phyloP scores from a whole-genome alignment of 2,329 filamentous ascomycete genomes.

The Xylaria sp. region DNA sequence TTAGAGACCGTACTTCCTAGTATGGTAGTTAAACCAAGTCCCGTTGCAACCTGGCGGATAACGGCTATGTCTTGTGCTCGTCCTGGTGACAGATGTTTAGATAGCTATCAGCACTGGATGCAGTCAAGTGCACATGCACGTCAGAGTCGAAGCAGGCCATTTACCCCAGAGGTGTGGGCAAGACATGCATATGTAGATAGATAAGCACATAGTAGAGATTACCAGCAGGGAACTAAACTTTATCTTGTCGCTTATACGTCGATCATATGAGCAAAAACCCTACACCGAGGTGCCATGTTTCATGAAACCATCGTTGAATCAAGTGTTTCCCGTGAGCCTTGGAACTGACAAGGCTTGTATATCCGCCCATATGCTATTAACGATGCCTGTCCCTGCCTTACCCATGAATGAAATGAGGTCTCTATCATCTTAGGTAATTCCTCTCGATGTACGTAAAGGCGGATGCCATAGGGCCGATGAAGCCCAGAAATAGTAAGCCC shows the following conservation, averaged over 20 bases:
- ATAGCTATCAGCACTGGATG: slow-evolving; percentile 23
- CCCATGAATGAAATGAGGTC: neutral
- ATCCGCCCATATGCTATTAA: neutral
- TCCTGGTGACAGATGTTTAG: slow-evolving; percentile 30
- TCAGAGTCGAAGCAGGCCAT: slow-evolving; percentile 19
- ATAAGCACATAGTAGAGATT: neutral
- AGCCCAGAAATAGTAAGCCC: slow-evolving; percentile 24
- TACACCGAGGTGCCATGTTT: slow-evolving; percentile 19
- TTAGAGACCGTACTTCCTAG: slow-evolving; percentile 15
- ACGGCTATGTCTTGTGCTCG: slow-evolving; percentile 4
- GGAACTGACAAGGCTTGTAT: neutral
- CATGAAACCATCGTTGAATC: slow-evolving; percentile 27
- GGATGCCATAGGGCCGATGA: slow-evolving; percentile 26
- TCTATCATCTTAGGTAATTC: slow-evolving; percentile 23
- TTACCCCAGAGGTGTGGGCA: slow-evolving; percentile 17
- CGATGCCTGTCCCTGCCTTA: slow-evolving; percentile 5
- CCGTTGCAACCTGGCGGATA: slow-evolving; percentile 27
- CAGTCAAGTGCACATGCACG: slow-evolving; percentile 35
- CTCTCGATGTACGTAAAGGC: slow-evolving; percentile 6
- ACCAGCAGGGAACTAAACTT: slow-evolving; percentile 19
- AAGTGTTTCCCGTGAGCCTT: slow-evolving; percentile 21
- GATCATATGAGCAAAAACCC: slow-evolving; percentile 35
- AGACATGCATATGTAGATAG: neutral
- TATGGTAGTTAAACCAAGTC: slow-evolving; percentile 24
- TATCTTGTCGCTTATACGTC: slow-evolving; percentile 9